These are phyloP conservation scores for Pythium aristosporum DNA, from an alignment of 352 stramenopile species.

Conservation along the genomic window DNA sequence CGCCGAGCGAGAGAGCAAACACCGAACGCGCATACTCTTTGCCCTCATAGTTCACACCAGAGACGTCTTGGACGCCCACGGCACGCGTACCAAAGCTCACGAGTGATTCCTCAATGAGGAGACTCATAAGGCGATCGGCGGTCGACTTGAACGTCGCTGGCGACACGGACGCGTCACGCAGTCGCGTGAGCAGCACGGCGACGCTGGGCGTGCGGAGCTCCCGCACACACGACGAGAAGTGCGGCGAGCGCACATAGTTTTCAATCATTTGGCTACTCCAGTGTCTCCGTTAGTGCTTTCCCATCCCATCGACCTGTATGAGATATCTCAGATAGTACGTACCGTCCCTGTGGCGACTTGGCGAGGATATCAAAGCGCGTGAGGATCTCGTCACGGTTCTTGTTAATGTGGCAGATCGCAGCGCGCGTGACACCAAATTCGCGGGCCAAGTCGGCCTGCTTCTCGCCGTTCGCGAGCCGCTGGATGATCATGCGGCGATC, in stretches of 20 bases:
- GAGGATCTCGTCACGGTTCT: constrained; percentile 64
- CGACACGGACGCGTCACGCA: constrained; percentile 13
- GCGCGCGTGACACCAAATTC: constrained; percentile 70
- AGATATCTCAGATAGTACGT: constrained; percentile 33
- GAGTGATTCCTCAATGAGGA: constrained; percentile 26
- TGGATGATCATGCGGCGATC: constrained; percentile 41
- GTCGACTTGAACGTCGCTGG: constrained; percentile 10
- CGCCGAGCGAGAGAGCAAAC: constrained; percentile 11
- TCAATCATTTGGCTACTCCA: constrained; percentile 27
- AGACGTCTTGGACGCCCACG: constrained; percentile 14
- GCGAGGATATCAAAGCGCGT: constrained; percentile 25
- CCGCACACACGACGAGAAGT: constrained; percentile 34
- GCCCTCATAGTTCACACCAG: constrained; percentile 18
- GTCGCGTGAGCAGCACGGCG: constrained; percentile 24
- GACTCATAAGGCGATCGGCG: constrained; percentile 20
- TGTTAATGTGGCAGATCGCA: constrained; percentile 79
- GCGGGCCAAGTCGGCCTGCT: constrained; percentile 57
- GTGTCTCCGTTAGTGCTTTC: constrained; percentile 25
- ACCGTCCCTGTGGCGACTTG: constrained; percentile 17
- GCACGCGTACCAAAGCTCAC: constrained; percentile 22
- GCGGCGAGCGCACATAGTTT: constrained; percentile 26
- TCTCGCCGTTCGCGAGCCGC: constrained; percentile 63
- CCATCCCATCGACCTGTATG: not conserved
- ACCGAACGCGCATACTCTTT: constrained; percentile 17
- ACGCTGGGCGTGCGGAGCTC: constrained; percentile 33